Base-by-base conservation (phyloP, 1,284 basidiomycete genomes). In the Schizophyllum amplum region DNA sequence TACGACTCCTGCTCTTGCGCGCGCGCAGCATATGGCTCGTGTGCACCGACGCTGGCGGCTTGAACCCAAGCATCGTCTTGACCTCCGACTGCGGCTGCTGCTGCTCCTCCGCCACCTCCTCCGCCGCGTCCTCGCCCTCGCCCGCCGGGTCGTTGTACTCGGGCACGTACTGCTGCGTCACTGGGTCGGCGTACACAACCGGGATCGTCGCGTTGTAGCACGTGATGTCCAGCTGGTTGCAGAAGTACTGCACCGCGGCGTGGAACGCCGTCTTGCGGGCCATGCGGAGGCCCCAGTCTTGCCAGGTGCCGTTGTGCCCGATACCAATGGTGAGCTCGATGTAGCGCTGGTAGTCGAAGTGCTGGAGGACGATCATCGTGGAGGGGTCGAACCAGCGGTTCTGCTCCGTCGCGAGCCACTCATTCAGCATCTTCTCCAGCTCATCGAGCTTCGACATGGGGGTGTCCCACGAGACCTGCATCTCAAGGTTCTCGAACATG, bases 401-500 rank as follows among this genome's bases (percentile, higher is more conserved):
- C 65, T 87, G 83, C 64, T 90, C 87, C 3, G 82, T 86, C 47
- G 78, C 73, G 5, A 90, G 74, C 88, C 87, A 90, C 51, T 81
- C 75, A 61, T 89, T 89, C 58, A 90, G 67, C 58, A 72, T 74
- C 56, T 77, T 73, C 66, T 87, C 83, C 9, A 90, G 75, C 27
- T 74, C 75, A 61, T 90, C 87, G 1, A 90, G 67, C 67, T 86
- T 90, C 57, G 78, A 77, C 22, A 86, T 67, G 1, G 87, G 83
- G 1, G 87, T 90, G 6, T 77, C 75, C 87, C 88, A 90, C 20
- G 83, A 79, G 26, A 90, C 75, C 65, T 89, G 84, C 74, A 90
- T 77, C 5, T 80, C 82, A 54, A 84, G 65, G 59, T 72, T 78
- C 67, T 89, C 86, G 15, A 76, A 81, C 62, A 82, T 87, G 77